Base-by-base conservation (phyloP, 2,329 filamentous ascomycete species). In the Penicillium sclerotigenum region DNA sequence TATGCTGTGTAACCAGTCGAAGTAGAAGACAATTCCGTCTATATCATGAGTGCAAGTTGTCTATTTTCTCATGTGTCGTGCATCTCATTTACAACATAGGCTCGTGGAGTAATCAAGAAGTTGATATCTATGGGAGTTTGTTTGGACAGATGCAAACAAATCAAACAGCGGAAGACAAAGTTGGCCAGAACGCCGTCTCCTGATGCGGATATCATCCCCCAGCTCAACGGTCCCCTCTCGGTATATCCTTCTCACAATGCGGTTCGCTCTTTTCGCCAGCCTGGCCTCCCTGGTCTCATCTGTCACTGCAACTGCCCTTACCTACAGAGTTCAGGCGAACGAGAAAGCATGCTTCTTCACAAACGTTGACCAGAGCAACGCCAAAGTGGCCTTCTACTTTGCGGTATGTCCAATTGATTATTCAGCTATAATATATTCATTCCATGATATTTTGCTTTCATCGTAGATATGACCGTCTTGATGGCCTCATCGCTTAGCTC, bases 371-470 rank as follows among this genome's bases (percentile, higher is more conserved):
- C 84, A 89, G 72, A 83, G 84, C 73, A 87, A 87, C 66, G 85
- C 89, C 68, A 99, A 99, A 84, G 82, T 99, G 65, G 92, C 94
- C 47, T 99, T 99, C 73, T 99, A 99, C 80, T 99, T 99, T 78
- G 95, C 94, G 58, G 94, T 99, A 80, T 64, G 88, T 78, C 51
- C 56, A 29, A 42, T 47, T n/a, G 34, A 16, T 18, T 22, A n/a
- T 26, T n/a, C n/a, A 10, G 16, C 45, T 41, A 45, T n/a, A 24
- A 20, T 14, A 13, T 5, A n/a, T 33, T 29, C 13, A n/a, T 8
- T 36, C 13, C 4, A 33, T 9, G 18, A 20, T 33, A 14, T 29
- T 7, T 52, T 37, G 4, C 11, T 47, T 18, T n/a, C 18, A 20
- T 22, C 3, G 22, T 11, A 13, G 16, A 29, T n/a, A n/a, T n/a